Base-by-base conservation (phyloP, 305 asterid genomes). In the Monarda citriodora region DNA sequence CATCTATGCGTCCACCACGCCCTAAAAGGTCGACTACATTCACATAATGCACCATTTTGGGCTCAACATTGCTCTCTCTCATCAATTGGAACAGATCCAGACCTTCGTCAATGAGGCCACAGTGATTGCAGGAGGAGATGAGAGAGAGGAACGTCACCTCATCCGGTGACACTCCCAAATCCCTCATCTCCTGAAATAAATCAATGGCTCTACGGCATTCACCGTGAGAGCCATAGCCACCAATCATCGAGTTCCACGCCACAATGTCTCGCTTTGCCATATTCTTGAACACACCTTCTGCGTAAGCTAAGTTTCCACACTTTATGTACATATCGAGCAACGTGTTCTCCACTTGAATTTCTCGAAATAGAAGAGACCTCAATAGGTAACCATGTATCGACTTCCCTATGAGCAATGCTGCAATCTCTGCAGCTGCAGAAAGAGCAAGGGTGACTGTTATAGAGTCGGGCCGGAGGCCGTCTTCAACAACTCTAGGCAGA, bases 201-300 rank as follows among this genome's bases (percentile, higher is more conserved):
- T 68, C 73, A 3, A 93, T 75, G 47, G 97, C 94, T 75, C 76
- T 81, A 14, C 16, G 71, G 64, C 95, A 85, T 31, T 82, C 75
- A 12, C 96, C 86, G 4, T 89, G 93, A 2, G 88, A 87, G 47
- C 98, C 97, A 56, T 78, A 79, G 18, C 97, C 97, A 14, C 85
- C 65, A 38, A 93, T 80, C 88, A 93, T 87, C 1, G 94, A 78
- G 50, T 93, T 89, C 96, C 95, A 93, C 0, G 97, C 73, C 16
- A 89, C 81, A 13, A 74, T 12, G 58, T 83, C 89, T 65, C 81
- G 76, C 42, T 56, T 37, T 10, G 69, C 49, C 88, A 79, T 75
- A 36, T 59, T 72, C 17, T 60, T 58, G 56, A 93, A 83, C 55
- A 85, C 52, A 37, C 52, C 18, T 38, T 79, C 69, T 12, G 96